A percentile compares a stretch with the other conserved stretches of the same genome.
phyloP scores from a whole-genome alignment of 1,139 yeast species.

The Pneumocystis murina region DNA sequence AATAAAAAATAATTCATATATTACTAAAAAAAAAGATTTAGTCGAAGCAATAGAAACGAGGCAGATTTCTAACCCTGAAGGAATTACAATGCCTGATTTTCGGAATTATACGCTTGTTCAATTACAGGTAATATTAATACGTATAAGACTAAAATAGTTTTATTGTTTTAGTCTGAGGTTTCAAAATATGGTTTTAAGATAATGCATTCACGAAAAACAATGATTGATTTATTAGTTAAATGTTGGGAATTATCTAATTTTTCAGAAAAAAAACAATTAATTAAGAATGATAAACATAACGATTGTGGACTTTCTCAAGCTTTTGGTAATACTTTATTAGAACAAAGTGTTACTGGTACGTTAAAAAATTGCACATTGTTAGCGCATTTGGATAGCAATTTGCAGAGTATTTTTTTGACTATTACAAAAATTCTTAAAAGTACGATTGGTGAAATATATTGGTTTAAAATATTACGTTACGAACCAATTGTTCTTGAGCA shows the following conservation, averaged over 20 bases:
- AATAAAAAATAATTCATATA: background rate
- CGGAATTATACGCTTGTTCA: conserved; percentile 2
- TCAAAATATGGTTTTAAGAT: conserved; percentile 9
- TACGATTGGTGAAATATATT: conserved; percentile 13
- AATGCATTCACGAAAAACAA: conserved; percentile 5
- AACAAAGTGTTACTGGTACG: background rate
- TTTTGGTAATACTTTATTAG: background rate
- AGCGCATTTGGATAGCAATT: background rate
- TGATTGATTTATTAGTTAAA: conserved; percentile 5
- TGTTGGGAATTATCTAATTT: conserved; percentile 6
- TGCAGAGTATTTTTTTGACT: background rate
- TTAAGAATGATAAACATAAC: background rate
- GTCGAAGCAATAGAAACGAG: background rate
- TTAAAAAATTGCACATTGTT: background rate
- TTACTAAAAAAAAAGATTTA: background rate
- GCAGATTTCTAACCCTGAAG: background rate
- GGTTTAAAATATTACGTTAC: conserved; percentile 15
- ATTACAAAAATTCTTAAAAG: conserved; percentile 5
- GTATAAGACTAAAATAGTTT: background rate
- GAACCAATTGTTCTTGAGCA: conserved; percentile 16
- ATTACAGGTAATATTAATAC: conserved; percentile 3
- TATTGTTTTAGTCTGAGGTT: conserved; percentile 5
- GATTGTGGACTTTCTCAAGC: background rate
- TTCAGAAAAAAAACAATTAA: background rate
- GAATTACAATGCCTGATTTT: conserved; percentile 1